A percentile compares a stretch with the other conserved stretches of the same genome.
phyloP scores from a whole-genome alignment of 345 rosid genomes.

The Anastatica hierochuntica region DNA sequence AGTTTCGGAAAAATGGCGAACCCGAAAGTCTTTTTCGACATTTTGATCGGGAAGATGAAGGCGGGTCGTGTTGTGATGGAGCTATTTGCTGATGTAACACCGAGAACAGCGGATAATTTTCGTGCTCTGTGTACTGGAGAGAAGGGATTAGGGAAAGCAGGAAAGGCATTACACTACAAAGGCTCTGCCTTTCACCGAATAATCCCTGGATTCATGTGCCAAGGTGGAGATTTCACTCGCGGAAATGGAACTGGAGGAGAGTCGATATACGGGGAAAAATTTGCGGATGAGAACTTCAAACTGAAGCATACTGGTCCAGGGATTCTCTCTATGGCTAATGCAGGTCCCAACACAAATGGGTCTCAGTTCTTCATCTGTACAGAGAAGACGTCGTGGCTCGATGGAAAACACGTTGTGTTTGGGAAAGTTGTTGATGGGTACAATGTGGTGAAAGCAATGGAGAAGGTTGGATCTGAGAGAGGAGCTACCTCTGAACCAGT shows the following conservation, averaged over 20 bases:
- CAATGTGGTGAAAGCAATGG: constrained; percentile 58
- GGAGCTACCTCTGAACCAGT: constrained; percentile 45
- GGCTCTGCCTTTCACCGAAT: constrained; percentile 75
- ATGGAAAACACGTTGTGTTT: constrained; percentile 81
- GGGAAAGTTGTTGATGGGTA: constrained; percentile 84
- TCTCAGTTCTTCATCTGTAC: constrained; percentile 94
- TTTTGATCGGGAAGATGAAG: constrained; percentile 54
- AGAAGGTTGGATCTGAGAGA: constrained; percentile 44
- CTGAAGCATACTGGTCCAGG: constrained; percentile 66
- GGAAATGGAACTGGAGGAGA: constrained; percentile 93
- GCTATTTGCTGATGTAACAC: constrained; percentile 58
- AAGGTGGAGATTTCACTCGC: constrained; percentile 79
- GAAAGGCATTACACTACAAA: constrained; percentile 64
- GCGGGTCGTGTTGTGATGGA: constrained; percentile 74
- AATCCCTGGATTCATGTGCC: constrained; percentile 90
- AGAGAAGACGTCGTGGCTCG: constrained; percentile 63
- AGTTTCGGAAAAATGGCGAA: constrained; percentile 46
- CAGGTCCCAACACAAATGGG: constrained; percentile 68
- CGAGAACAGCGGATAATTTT: constrained; percentile 69
- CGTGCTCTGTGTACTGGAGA: constrained; percentile 78
- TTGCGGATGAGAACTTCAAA: constrained; percentile 76
- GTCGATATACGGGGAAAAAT: constrained; percentile 59
- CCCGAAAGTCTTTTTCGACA: constrained; percentile 72
- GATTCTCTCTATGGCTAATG: constrained; percentile 66
- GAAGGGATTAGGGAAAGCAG: constrained; percentile 53